Conservation (phyloP, 306 rosid genomes). For the Sphenostylis stenocarpa region DNA sequence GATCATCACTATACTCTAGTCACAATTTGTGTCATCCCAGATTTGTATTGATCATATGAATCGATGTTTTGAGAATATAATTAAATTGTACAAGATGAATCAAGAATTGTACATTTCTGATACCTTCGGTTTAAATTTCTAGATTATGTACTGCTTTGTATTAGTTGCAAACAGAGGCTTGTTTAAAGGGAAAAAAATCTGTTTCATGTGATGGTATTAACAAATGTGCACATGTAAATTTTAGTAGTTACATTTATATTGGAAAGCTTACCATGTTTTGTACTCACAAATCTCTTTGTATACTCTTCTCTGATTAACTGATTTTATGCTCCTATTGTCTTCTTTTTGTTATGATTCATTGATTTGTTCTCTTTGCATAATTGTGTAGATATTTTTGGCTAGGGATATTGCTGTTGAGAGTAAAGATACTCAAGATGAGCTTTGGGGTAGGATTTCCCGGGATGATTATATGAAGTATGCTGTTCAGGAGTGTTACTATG, state of each 20-base stretch:
- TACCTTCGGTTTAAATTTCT: neutral
- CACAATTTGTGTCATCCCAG: neutral
- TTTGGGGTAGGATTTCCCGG: constrained; percentile 84
- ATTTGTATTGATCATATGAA: neutral
- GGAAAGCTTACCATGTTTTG: neutral
- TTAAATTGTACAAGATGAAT: neutral
- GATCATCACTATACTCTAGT: neutral
- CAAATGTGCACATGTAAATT: neutral
- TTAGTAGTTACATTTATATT: neutral
- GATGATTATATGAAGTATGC: constrained; percentile 96
- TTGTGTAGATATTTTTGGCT: constrained; percentile 76
- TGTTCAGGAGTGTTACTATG: constrained; percentile 83
- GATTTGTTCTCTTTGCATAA: constrained; percentile 7
- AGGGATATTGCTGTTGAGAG: constrained; percentile 82
- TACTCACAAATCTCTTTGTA: neutral
- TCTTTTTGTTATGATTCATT: constrained; percentile 18
- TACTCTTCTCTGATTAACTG: constrained; percentile 1
- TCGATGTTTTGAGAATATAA: neutral
- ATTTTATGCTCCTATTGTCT: neutral
- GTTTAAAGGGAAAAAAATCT: neutral
- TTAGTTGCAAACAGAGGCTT: neutral
- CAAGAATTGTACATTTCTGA: neutral
- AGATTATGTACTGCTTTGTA: neutral
- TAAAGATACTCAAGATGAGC: constrained; percentile 72
- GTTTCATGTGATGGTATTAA: neutral